Percentiles rank a stretch among this genome's conserved stretches.
Evolutionary conservation across 2,329 filamentous ascomycete genomes (phyloP).

Genomic region (Hortaea werneckii): DNA sequence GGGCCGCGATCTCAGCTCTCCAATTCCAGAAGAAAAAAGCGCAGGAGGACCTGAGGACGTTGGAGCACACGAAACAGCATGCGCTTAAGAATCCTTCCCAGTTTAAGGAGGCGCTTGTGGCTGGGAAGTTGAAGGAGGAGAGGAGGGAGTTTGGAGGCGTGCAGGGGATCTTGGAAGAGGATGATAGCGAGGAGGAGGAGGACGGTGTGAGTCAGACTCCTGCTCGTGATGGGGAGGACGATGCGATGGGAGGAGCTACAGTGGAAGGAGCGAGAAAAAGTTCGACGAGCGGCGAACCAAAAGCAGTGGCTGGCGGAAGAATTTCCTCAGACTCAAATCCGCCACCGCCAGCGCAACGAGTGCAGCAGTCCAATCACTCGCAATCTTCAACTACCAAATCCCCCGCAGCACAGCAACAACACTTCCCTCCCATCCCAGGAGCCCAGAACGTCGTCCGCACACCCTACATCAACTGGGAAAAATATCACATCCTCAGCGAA

Average conservation of each 20-base stretch:
- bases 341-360: conserved; percentile 12
- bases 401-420: not conserved
- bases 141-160: conserved; percentile 20
- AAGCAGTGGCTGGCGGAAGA: conserved; percentile 11
- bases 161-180: conserved; percentile 29
- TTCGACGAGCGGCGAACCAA: conserved; percentile 4
- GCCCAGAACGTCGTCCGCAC: conserved; percentile 76
- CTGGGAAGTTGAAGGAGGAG: conserved; percentile 41
- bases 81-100: conserved; percentile 61
- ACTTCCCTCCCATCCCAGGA: conserved; percentile 58
- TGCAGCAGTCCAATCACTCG: conserved; percentile 15
- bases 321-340: not conserved
- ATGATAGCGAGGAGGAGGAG: conserved; percentile 16
- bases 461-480: conserved; percentile 87
- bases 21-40: conserved; percentile 78
- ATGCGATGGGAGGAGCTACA: conserved; percentile 1
- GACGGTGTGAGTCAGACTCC: conserved; percentile 16
- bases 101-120: conserved; percentile 59
- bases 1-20: conserved; percentile 73
- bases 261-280: not conserved
- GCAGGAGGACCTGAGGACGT: conserved; percentile 59
- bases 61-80: conserved; percentile 59
- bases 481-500: conserved; percentile 83
- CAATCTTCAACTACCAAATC: not conserved
- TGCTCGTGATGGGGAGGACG: conserved; percentile 12